Evolutionary conservation across 352 stramenopile species (phyloP).

Genomic region (Lagenidium giganteum): DNA sequence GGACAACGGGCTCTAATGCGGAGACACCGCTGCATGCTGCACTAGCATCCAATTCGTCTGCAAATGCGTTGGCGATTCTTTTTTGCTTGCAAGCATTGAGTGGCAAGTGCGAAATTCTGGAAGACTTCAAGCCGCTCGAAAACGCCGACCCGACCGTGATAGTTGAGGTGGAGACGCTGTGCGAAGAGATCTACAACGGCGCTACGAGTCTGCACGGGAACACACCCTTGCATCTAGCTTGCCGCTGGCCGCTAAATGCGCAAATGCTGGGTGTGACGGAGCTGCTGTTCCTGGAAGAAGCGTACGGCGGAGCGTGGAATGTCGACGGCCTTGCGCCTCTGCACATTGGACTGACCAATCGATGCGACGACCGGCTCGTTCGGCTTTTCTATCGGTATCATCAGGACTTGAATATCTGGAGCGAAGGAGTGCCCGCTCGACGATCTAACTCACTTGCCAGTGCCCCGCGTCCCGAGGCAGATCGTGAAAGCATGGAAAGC

Average conservation of each 20-base stretch:
- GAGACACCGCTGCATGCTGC: slow-evolving; percentile 46
- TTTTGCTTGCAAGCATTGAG: slow-evolving; percentile 17
- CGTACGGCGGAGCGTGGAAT: slow-evolving; percentile 52
- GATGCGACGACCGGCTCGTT: slow-evolving; percentile 36
- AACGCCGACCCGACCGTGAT: neutral
- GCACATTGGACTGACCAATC: slow-evolving; percentile 42
- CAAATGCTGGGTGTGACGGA: slow-evolving; percentile 35
- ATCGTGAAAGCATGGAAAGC: too few species aligned
- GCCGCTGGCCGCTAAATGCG: slow-evolving; percentile 22
- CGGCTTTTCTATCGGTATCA: slow-evolving; percentile 36
- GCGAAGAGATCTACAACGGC: slow-evolving; percentile 19
- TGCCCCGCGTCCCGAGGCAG: too few species aligned
- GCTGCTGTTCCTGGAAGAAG: slow-evolving; percentile 33
- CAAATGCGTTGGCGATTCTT: slow-evolving; percentile 42
- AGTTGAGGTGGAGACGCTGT: slow-evolving; percentile 10
- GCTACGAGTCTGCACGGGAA: slow-evolving; percentile 20
- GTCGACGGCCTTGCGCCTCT: slow-evolving; percentile 35
- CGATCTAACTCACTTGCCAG: too few species aligned
- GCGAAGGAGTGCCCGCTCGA: too few species aligned
- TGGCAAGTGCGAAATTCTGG: too few species aligned
- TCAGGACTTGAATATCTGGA: slow-evolving; percentile 60
- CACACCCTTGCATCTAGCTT: slow-evolving; percentile 51
- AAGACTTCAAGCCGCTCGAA: neutral
- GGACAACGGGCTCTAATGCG: slow-evolving; percentile 11
- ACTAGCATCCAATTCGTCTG: slow-evolving; percentile 23